A percentile compares a stretch with the other conserved stretches of the same genome.
Conservation (phyloP, 208 protist genomes). For the Herpetomonas samuelpessoai region DNA sequence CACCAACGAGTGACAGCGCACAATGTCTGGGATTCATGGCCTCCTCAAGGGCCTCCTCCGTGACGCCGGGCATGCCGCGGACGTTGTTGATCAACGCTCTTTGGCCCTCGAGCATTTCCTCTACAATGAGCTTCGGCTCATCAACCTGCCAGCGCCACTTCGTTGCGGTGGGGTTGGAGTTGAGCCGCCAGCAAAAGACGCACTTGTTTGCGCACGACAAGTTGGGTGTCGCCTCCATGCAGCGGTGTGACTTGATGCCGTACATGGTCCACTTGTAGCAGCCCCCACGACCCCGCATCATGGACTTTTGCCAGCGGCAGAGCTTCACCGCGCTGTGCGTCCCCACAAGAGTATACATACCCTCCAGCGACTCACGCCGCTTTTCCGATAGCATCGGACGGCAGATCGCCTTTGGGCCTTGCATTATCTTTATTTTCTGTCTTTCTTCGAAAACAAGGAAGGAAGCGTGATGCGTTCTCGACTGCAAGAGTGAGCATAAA, state of each 20-base stretch:
- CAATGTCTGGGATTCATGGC: slow-evolving; percentile 88
- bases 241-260: slow-evolving; percentile 93
- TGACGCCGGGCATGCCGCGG: slow-evolving; percentile 91
- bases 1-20: slow-evolving; percentile 94
- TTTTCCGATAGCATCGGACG: slow-evolving; percentile 80
- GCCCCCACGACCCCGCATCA: slow-evolving; percentile 94
- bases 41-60: slow-evolving; percentile 69
- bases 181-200: slow-evolving; percentile 94
- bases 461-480: too few relatives aligned
- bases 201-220: slow-evolving; percentile 97
- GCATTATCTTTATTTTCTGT: slow-evolving; percentile 8
- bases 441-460: background rate
- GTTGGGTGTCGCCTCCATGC: slow-evolving; percentile 96
- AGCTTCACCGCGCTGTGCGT: slow-evolving; percentile 96
- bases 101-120: slow-evolving; percentile 83
- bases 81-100: slow-evolving; percentile 73
- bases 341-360: slow-evolving; percentile 91
- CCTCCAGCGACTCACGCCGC: slow-evolving; percentile 52
- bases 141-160: slow-evolving; percentile 94
- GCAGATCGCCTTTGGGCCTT: slow-evolving; percentile 3
- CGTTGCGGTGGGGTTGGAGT: slow-evolving; percentile 92
- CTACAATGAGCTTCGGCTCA: slow-evolving; percentile 79
- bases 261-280: slow-evolving; percentile 99
- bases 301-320: slow-evolving; percentile 97
- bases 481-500: too few relatives aligned